phyloP scores from a whole-genome alignment of 257 asterid species.

The Apocynum venetum region DNA sequence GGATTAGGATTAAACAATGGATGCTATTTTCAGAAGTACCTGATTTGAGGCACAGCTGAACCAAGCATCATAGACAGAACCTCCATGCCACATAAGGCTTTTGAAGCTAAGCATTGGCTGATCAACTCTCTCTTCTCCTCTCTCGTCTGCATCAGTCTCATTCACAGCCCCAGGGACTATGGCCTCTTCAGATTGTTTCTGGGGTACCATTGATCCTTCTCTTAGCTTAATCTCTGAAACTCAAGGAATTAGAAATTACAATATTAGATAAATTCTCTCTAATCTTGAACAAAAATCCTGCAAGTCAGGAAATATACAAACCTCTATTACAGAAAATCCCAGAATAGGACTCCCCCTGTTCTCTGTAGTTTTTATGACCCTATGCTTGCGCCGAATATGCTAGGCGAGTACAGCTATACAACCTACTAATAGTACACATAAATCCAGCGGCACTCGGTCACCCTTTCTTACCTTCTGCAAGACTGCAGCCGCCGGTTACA shows the following conservation, averaged over 20 bases:
- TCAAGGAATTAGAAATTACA: background rate
- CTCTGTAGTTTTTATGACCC: background rate
- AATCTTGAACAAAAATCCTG: background rate
- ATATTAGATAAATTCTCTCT: too few relatives aligned
- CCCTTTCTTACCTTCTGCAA: background rate
- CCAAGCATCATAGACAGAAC: conserved; percentile 91
- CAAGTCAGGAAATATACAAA: background rate
- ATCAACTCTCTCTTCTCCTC: conserved; percentile 24
- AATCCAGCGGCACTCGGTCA: background rate
- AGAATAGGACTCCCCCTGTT: background rate
- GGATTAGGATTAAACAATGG: background rate
- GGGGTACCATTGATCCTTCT: conserved; percentile 42
- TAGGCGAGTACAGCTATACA: background rate
- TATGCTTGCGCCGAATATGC: background rate
- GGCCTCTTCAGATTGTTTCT: conserved; percentile 77
- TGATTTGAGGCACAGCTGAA: conserved; percentile 91
- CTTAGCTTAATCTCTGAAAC: background rate
- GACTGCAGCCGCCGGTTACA: conserved; percentile 19
- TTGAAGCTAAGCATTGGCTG: conserved; percentile 35
- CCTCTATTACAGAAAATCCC: background rate
- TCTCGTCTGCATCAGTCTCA: conserved; percentile 37
- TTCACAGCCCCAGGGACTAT: conserved; percentile 38
- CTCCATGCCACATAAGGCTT: conserved; percentile 80
- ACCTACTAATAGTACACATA: background rate
- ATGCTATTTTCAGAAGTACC: conserved; percentile 22